Base-by-base conservation (phyloP, 805 yeast genomes). In the Candida nanaspora region DNA sequence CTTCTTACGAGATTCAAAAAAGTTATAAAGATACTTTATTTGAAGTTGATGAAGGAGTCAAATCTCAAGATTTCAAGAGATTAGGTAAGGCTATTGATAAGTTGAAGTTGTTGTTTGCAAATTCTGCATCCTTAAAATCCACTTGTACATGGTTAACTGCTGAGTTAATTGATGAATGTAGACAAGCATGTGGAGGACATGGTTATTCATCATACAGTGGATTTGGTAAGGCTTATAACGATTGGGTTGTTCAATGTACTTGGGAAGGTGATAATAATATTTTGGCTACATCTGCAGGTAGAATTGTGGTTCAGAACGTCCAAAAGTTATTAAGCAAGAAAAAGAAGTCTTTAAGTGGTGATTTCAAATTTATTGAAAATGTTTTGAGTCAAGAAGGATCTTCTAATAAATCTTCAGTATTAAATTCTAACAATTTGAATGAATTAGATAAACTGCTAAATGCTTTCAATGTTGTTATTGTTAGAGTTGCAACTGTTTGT, bases 231-330 rank as follows among this genome's bases (percentile, higher is more conserved):
- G 88, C 88, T 11, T 86, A 78, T 68, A 74, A 75, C 46, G 97
- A 89, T 61, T 91, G 95, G 86, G 96, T 85, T n/a, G 96, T 89
- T 32, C 96, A 89, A 66, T 88, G 96, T 64, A 89, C 97, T 16
- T 89, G 97, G 97, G 97, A 89, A 68, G 97, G 97, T 62, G 97
- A 89, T 63, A 89, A 89, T 68, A 88, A 80, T 55, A 82, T 89
- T 34, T 70, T 89, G 48, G 84, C 88, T 2, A 78, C 86, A 62
- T 81, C 87, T 40, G 77, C 87, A 44, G 97, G 96, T 43, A 80
- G 91, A 60, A 78, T 93, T 21, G 68, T 82, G 31, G 67, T 80
- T 47, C 82, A 76, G 59, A 63, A 66, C 43, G 69, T 70, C 21
- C 56, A 65, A 38, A 52, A 55, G 6, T 47, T 43, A 26, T 47